Base-by-base conservation (phyloP, 2,329 filamentous ascomycete genomes). In the Bipolaris bicolor region DNA sequence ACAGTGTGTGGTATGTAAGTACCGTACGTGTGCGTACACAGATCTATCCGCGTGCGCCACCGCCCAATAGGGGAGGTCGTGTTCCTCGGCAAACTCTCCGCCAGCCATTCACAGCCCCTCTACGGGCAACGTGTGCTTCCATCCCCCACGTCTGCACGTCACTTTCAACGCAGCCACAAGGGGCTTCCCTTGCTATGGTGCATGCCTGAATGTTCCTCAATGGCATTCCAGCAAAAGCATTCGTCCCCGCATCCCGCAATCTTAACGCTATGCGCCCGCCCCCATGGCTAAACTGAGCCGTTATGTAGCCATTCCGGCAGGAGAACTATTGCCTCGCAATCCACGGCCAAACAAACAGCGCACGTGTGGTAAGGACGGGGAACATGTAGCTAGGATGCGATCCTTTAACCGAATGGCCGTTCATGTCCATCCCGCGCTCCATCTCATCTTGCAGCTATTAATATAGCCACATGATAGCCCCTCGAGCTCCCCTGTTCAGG, bases 41-140 rank as follows among this genome's bases (percentile, higher is more conserved):
- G 26, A 29, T 29, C n/a, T 11, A 29, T 6, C 26, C 29, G 24
- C 43, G 13, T 46, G 16, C 43, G 43, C 26, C 43, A 34, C 43
- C 26, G 22, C 60, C 64, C n/a, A 26, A 57, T 52, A 22, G 5
- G 49, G 61, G 22, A 61, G 55, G 48, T 31, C 43, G 57, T 49
- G 34, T 22, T 33, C 45, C 51, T 49, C 46, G 49, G 40, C 46
- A 47, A 40, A 50, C 47, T 34, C 51, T 44, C 56, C 18, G 26
- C 29, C 56, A 58, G 49, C 64, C 61, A 68, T 61, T 67, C 61
- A 68, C 59, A 40, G 20, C 36, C 26, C 15, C 16, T 36, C 37
- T 44, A 29, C 11, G 7, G 49, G 20, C 53, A 67, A 66, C 63
- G 64, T 68, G 66, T 55, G 62, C 46, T 47, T 7, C 10, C 36